Percentiles rank a stretch among this genome's conserved stretches.
Conservation (phyloP, 306 rosid genomes). For the Casuarina glauca region DNA sequence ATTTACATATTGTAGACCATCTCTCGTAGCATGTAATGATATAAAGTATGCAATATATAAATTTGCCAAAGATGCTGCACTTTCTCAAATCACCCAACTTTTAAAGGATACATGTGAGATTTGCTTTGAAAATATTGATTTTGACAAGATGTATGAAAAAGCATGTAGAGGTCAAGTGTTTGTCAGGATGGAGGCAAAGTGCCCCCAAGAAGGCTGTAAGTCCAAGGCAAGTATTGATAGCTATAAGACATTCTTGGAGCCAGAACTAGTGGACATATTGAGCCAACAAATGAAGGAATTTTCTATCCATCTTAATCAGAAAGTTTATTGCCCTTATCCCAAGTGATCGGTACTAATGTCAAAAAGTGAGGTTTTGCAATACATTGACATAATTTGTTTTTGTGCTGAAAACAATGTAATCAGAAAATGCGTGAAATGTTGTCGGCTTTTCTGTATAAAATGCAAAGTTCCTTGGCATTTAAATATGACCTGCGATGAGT, state of each 20-base stretch:
- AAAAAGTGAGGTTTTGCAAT: slow-evolving; percentile 37
- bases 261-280: slow-evolving; percentile 34
- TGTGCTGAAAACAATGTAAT: slow-evolving; percentile 29
- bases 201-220: slow-evolving; percentile 56
- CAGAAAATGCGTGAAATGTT: slow-evolving; percentile 57
- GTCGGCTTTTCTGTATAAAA: slow-evolving; percentile 41
- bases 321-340: slow-evolving; percentile 59
- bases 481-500: slow-evolving; percentile 35
- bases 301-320: slow-evolving; percentile 41
- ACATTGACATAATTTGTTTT: slow-evolving; percentile 10
- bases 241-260: slow-evolving; percentile 42
- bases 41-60: slow-evolving; percentile 26
- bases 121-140: slow-evolving; percentile 48
- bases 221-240: slow-evolving; percentile 43
- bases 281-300: slow-evolving; percentile 46
- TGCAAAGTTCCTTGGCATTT: slow-evolving; percentile 65
- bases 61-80: slow-evolving; percentile 51
- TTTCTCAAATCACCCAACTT: slow-evolving; percentile 37
- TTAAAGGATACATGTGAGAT: slow-evolving; percentile 44
- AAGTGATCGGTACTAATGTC: slow-evolving; percentile 57
- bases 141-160: slow-evolving; percentile 50
- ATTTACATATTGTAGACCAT: slow-evolving; percentile 40
- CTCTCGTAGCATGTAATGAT: slow-evolving; percentile 23
- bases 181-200: slow-evolving; percentile 39
- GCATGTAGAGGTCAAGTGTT: slow-evolving; percentile 55